Conservation (phyloP, 1,284 basidiomycete genomes). For the Thecaphora frezii region DNA sequence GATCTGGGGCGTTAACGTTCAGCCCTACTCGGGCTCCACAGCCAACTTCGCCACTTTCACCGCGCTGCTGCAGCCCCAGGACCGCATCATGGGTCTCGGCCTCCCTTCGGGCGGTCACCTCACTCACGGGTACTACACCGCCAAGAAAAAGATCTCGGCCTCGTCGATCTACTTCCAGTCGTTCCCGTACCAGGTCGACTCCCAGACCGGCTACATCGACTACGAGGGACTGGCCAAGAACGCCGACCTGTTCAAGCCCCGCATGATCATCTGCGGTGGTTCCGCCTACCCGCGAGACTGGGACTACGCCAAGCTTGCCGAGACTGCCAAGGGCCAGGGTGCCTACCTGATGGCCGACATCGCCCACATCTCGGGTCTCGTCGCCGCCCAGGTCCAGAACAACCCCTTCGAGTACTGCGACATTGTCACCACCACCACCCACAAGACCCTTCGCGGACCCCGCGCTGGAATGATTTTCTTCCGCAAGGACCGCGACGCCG, state of each 20-base stretch:
- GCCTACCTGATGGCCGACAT: conserved; percentile 81
- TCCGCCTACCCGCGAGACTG: conserved; percentile 98
- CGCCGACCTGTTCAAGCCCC: conserved; percentile 94
- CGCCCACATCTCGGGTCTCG: conserved; percentile 93
- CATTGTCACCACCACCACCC: conserved; percentile 68
- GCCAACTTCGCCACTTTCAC: conserved; percentile 93
- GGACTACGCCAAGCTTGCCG: conserved; percentile 71
- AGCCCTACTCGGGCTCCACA: conserved; percentile 85
- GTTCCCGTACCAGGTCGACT: conserved; percentile 82
- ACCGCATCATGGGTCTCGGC: conserved; percentile 98
- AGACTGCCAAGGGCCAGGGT: conserved; percentile 82
- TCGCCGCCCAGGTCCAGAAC: conserved; percentile 88
- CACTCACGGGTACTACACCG: conserved; percentile 97
- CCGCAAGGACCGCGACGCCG: conserved; percentile 83
- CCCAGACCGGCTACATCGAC: conserved; percentile 81
- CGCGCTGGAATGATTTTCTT: conserved; percentile 99
- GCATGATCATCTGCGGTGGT: conserved; percentile 93
- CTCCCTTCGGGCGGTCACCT: conserved; percentile 98
- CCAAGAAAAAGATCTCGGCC: conserved; percentile 99
- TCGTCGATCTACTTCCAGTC: conserved; percentile 99
- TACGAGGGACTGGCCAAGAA: conserved; percentile 80
- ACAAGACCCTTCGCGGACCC: conserved; percentile 98
- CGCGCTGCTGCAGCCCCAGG: conserved; percentile 93
- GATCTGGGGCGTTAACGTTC: conserved; percentile 96
- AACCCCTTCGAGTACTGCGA: conserved; percentile 96